Base-by-base conservation (phyloP, 1,284 basidiomycete genomes). In the Cystobasidiaceae sp. region DNA sequence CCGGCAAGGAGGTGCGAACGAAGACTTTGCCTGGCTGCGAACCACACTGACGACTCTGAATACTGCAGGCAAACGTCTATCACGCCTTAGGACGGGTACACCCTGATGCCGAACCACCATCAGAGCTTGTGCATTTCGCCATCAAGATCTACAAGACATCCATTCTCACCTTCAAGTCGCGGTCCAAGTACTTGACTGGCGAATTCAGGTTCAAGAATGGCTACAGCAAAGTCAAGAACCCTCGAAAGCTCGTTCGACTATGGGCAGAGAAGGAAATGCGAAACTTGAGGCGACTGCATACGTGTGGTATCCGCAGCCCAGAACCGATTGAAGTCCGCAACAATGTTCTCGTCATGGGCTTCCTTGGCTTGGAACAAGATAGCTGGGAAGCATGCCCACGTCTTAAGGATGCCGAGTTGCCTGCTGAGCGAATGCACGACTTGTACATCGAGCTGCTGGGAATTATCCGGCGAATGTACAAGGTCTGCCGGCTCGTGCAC, bases 221-320 rank as follows among this genome's bases (percentile, higher is more conserved):
- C 6, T 98, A 98, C 77, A 87, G 87, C 70, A 86, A 87, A 55
- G 61, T 51, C 15, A 86, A 85, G 70, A 99, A 98, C 75, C 94
- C 96, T 8, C 85, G 96, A 41, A 99, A 99, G 79, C 98, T 99
- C 94, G 94, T 99, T 17, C 84, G 91, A 11, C 79, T 98, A 6
- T 99, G 96, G 96, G 96, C 96, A 0, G 96, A 98, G 78, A 99
- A 99, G 79, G 96, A 99, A 77, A 88, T 97, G 85, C 84, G 96
- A 19, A 99, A 99, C 74, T 79, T 99, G 68, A 88, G 89, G 74
- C 83, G 96, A 9, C 80, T 99, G 49, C 81, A 84, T 8, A 78
- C 85, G 27, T 90, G 90, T 6, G 93, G 89, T 0, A 84, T 99
- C 50, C 82, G 84, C 28, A 90, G 89, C 69, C 96, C 96, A 0